Percentiles rank a stretch among this genome's conserved stretches.
These are phyloP conservation scores for Mortierella sp. DNA, from an alignment of 371 early-diverging fungal genomes.

Conservation along the genomic window DNA sequence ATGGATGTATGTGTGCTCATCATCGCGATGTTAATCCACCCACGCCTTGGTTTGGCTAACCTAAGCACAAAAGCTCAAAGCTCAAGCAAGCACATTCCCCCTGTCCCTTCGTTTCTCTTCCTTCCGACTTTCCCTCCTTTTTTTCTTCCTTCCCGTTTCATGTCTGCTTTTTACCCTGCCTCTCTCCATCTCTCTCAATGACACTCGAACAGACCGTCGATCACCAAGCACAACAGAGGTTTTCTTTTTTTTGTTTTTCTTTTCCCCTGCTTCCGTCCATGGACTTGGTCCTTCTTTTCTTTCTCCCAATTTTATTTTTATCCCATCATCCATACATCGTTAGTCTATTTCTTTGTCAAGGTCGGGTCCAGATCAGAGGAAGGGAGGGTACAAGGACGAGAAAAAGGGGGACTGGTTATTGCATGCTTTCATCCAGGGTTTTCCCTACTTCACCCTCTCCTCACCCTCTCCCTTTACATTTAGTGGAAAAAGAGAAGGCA, in stretches of 20 bases:
- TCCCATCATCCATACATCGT: neutral
- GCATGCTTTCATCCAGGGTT: too few relatives aligned
- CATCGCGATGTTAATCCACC: neutral
- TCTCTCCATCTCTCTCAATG: neutral
- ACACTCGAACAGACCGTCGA: neutral
- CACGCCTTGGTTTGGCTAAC: neutral
- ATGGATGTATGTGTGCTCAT: too few relatives aligned
- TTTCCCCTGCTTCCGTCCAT: neutral
- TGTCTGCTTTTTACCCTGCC: neutral
- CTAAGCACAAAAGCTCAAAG: neutral
- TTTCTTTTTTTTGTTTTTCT: neutral
- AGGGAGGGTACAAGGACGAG: neutral
- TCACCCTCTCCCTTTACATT: too few relatives aligned
- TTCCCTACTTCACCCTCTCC: too few relatives aligned
- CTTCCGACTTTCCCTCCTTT: neutral
- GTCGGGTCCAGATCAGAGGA: neutral
- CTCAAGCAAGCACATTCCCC: neutral
- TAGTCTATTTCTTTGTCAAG: neutral
- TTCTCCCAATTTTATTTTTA: neutral
- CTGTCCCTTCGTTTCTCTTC: neutral
- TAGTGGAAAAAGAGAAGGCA: too few relatives aligned
- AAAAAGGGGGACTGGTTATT: too few relatives aligned
- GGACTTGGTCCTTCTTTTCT: neutral
- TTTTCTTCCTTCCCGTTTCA: neutral
- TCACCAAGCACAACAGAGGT: neutral